These are phyloP conservation scores for Neurospora discreta DNA, from an alignment of 495 filamentous ascomycete genomes.

Conservation along the genomic window DNA sequence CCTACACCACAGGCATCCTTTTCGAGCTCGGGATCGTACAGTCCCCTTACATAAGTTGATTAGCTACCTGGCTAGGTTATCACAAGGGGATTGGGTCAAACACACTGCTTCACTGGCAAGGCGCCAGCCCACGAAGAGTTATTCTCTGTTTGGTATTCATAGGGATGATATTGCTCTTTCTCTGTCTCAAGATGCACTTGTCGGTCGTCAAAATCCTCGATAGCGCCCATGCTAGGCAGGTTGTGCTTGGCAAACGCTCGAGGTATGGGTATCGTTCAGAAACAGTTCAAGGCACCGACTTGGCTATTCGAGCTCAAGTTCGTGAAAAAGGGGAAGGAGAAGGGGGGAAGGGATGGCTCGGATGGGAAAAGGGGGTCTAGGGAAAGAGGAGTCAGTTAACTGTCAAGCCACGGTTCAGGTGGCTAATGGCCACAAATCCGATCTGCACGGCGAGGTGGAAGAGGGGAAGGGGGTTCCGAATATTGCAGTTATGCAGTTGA, in stretches of 20 bases:
- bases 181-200: constrained; percentile 40
- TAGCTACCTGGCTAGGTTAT: not conserved
- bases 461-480: not conserved
- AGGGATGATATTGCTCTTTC: constrained; percentile 45
- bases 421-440: not conserved
- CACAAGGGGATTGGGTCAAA: not conserved
- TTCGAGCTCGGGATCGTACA: constrained; percentile 92
- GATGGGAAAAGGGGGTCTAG: not conserved
- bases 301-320: not conserved
- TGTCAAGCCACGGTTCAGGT: not conserved
- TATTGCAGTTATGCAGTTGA: not conserved
- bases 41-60: constrained; percentile 43
- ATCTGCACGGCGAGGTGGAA: not conserved
- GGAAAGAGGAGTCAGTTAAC: not conserved
- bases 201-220: constrained; percentile 47
- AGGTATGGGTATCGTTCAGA: constrained; percentile 2
- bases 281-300: not conserved
- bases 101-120: constrained; percentile 83
- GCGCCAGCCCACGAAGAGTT: constrained; percentile 92
- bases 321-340: not conserved
- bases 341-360: not conserved
- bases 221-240: constrained; percentile 50
- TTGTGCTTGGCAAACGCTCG: constrained; percentile 17
- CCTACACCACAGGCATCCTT: constrained; percentile 99
- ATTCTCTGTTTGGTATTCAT: constrained; percentile 78